Conservation (phyloP, 768 basidiomycete species). For the Mrakia frigida region DNA sequence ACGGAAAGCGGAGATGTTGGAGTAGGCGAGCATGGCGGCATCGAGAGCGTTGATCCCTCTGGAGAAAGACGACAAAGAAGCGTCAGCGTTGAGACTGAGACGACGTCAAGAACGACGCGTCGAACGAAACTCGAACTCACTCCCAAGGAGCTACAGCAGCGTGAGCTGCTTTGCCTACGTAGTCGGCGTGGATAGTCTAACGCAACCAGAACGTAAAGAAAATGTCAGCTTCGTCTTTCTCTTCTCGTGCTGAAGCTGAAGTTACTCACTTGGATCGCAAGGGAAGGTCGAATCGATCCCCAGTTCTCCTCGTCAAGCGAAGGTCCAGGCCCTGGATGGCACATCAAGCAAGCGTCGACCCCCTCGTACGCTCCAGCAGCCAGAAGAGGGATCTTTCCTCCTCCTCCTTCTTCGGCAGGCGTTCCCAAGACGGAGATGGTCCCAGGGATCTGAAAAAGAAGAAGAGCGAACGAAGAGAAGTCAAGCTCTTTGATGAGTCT, state of each 20-base stretch:
- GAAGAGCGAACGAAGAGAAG: too few species aligned
- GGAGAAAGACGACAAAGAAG: not conserved
- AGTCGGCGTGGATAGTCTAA: not conserved
- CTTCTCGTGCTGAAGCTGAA: not conserved
- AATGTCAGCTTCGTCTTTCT: not conserved
- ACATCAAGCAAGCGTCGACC: constrained; percentile 37
- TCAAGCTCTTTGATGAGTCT: too few species aligned
- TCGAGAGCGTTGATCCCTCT: constrained; percentile 46
- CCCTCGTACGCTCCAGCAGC: constrained; percentile 34
- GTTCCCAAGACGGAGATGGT: constrained; percentile 37
- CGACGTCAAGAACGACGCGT: not conserved
- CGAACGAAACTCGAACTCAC: not conserved
- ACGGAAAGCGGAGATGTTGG: constrained; percentile 67
- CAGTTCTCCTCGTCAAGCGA: not conserved
- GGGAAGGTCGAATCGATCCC: not conserved
- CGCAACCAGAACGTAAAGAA: not conserved
- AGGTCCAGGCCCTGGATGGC: constrained; percentile 29
- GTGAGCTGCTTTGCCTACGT: constrained; percentile 30
- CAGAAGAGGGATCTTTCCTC: constrained; percentile 36
- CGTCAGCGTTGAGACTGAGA: not conserved
- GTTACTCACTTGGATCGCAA: not conserved
- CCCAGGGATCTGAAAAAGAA: constrained; percentile 31
- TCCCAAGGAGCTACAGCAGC: constrained; percentile 32
- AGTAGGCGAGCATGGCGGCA: constrained; percentile 79
- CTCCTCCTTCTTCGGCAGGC: constrained; percentile 39